Evolutionary conservation across 202 grass and related monocot genomes (phyloP).

Genomic region (Alloteropsis angusta): DNA sequence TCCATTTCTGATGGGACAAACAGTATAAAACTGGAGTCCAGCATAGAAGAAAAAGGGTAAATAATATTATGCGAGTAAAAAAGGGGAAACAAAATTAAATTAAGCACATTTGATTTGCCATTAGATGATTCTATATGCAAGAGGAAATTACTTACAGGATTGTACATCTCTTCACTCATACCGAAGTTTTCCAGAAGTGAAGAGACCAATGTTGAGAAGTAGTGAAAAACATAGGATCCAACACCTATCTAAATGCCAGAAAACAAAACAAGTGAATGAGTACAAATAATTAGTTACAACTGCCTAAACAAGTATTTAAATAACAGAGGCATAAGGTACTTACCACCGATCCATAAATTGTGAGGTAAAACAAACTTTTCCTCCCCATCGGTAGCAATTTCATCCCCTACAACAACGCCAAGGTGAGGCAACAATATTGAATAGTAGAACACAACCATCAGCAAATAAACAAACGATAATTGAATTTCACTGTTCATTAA

Average conservation of each 20-base stretch:
- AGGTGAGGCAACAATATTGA: slow-evolving; percentile 29
- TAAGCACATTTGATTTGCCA: not conserved
- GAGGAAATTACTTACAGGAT: slow-evolving; percentile 67
- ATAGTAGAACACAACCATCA: not conserved
- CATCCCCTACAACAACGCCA: slow-evolving; percentile 57
- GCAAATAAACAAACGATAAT: slow-evolving; percentile 6
- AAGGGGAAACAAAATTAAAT: not conserved
- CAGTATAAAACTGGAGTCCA: not conserved
- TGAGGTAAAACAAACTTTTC: slow-evolving; percentile 75
- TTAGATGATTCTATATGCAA: no score
- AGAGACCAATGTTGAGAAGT: slow-evolving; percentile 71
- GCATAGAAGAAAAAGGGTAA: not conserved
- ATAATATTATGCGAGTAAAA: not conserved
- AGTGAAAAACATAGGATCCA: slow-evolving; percentile 73
- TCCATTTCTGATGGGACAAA: not conserved
- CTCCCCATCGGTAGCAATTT: slow-evolving; percentile 86
- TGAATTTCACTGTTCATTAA: slow-evolving; percentile 13
- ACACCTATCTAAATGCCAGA: slow-evolving; percentile 52
- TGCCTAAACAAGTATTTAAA: slow-evolving; percentile 2
- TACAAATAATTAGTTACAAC: slow-evolving; percentile 17
- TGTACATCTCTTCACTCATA: slow-evolving; percentile 84
- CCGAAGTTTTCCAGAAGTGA: slow-evolving; percentile 78
- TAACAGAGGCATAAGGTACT: slow-evolving; percentile 10
- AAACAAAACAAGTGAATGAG: slow-evolving; percentile 6
- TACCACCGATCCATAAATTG: slow-evolving; percentile 94